Evolutionary conservation across 352 stramenopile species (phyloP), one percentile per base, ranked within the genome.

Genomic region (Halophytophthora polymorphica): DNA sequence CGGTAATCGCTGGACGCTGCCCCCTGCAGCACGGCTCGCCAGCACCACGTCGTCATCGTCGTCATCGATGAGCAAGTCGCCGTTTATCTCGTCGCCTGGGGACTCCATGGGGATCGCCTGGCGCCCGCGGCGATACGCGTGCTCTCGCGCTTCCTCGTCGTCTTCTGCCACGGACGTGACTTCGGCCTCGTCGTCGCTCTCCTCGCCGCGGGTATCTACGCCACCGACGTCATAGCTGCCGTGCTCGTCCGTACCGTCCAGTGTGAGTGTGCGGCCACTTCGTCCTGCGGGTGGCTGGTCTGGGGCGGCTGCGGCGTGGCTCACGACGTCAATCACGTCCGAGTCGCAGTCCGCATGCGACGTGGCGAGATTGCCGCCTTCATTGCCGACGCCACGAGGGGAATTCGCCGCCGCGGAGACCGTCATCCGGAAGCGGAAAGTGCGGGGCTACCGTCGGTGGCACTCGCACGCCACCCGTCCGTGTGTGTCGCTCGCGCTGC

Each of bases 41-140:
- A 11, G 38, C 36, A 34, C 28, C 23, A 17, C 38, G 28, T 41
- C 40, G 17, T 40, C 21, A 18, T 61, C 56, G 14, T 65, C 52
- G 17, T 61, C 55, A 41, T 71, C 59, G 21, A 82, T 22, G 45
- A 77, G 48, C 39, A 81, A 35, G 10, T 80, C 66, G 14, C 61
- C 40, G 14, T 52, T 57, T 33, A 73, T 17, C 0, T 84, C 70
- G 10, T 85, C 74, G 2, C 77, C 79, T 3, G 79, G 79, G 0
- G 79, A 90, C 6, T 87, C 63, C 77, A 90, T 90, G 2, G 79
- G 77, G 22, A 90, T 58, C 11, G 77, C 71, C 14, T 82, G 77
- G 1, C 60, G 66, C 0, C 79, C 77, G 12, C 59, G 77, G 11
- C 50, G 64, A 45, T 88, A 90, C 48, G 70, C 61, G 52, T 86